Conservation (phyloP, 257 asterid species). For the Capsicum chinense region DNA sequence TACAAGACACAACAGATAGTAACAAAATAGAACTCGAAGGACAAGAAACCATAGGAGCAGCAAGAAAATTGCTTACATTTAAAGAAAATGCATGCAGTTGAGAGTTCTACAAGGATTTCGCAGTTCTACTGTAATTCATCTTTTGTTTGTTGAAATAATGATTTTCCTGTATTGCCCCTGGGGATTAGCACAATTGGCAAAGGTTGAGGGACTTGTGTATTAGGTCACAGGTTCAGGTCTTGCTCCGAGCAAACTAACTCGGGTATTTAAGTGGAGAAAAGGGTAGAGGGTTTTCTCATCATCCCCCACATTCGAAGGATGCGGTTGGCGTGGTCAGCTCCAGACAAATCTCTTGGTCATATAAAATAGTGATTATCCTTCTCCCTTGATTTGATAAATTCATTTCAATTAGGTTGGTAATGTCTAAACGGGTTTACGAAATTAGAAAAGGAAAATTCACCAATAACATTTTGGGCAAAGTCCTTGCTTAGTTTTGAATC, state of each 20-base stretch:
- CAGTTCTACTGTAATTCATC: background rate
- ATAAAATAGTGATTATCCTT: background rate
- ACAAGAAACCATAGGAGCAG: no score
- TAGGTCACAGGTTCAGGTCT: background rate
- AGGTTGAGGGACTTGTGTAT: background rate
- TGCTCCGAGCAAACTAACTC: background rate
- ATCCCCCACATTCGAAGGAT: background rate
- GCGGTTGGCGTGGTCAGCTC: background rate
- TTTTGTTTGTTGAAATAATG: background rate
- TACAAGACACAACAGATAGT: no score
- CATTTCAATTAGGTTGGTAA: background rate
- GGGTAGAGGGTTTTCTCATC: background rate
- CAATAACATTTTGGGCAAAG: background rate
- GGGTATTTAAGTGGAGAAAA: background rate
- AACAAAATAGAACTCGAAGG: no score
- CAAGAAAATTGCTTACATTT: no score
- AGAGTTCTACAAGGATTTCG: background rate
- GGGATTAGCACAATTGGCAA: background rate
- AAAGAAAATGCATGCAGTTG: slow-evolving; percentile 9
- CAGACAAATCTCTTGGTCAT: background rate
- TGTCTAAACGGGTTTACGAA: background rate
- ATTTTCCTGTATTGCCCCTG: background rate
- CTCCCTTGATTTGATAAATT: background rate
- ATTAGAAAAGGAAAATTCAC: background rate
- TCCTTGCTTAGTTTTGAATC: background rate